Evolutionary conservation across 2,329 filamentous ascomycete species (phyloP).

Genomic region (Neurospora sp.): DNA sequence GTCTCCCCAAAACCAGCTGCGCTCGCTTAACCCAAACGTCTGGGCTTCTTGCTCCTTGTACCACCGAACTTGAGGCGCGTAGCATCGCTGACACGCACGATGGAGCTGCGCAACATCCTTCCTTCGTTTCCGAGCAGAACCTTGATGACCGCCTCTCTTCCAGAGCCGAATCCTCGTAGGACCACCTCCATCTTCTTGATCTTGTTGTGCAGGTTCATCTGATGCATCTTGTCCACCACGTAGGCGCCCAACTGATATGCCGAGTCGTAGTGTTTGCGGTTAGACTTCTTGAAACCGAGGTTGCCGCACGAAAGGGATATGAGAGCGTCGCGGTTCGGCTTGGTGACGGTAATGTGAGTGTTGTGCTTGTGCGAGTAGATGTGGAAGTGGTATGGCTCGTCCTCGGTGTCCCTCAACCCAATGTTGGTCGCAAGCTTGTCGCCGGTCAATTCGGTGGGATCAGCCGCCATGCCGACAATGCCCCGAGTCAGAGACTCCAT

Average conservation of each 20-base stretch:
- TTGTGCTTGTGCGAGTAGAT: conserved; percentile 88
- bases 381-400: conserved; percentile 75
- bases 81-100: conserved; percentile 71
- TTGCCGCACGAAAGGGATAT: conserved; percentile 76
- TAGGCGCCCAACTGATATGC: conserved; percentile 84
- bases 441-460: not conserved
- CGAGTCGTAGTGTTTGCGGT: conserved; percentile 77
- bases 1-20: not conserved
- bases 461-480: conserved; percentile 2
- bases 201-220: conserved; percentile 65
- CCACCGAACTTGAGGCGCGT: conserved; percentile 95
- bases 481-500: conserved; percentile 8
- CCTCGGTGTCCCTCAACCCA: conserved; percentile 15
- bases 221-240: conserved; percentile 74
- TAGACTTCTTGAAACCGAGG: conserved; percentile 80
- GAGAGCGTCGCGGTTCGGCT: conserved; percentile 69
- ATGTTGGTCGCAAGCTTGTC: conserved; percentile 15
- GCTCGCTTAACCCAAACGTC: conserved; percentile 56
- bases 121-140: conserved; percentile 82
- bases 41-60: conserved; percentile 72
- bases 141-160: conserved; percentile 84
- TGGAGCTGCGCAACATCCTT: conserved; percentile 60
- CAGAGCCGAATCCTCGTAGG: conserved; percentile 74
- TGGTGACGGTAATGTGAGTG: conserved; percentile 83
- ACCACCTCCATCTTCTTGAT: conserved; percentile 73